phyloP scores from a whole-genome alignment of 176 grass and related monocot genomes.

The Raddia guianensis region DNA sequence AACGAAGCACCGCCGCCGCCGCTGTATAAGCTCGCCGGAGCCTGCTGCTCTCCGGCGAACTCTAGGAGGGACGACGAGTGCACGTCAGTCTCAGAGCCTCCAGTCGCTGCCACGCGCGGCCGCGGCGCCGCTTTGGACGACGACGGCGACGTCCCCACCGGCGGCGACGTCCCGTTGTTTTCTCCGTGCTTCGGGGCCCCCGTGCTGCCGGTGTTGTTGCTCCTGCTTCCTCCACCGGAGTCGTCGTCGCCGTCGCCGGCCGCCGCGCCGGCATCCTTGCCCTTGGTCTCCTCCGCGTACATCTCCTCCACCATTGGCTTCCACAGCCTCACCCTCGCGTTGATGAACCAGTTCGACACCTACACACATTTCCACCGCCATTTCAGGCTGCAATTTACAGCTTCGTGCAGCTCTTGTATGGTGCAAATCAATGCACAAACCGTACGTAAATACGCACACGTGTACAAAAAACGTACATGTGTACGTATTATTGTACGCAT shows the following conservation, averaged over 20 bases:
- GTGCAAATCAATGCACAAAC: not conserved
- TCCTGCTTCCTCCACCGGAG: constrained; percentile 45
- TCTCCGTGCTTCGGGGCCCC: constrained; percentile 22
- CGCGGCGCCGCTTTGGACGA: constrained; percentile 1
- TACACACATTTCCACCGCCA: constrained; percentile 16
- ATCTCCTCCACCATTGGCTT: constrained; percentile 98
- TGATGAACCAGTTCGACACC: constrained; percentile 99
- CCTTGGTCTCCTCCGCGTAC: constrained; percentile 83
- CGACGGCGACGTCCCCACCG: no score
- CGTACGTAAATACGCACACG: not conserved
- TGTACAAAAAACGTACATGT: not conserved
- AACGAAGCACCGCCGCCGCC: not conserved
- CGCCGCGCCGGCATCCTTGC: constrained; percentile 39
- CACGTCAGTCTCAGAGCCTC: constrained; percentile 23
- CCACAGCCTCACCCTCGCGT: constrained; percentile 85
- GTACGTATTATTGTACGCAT: not conserved
- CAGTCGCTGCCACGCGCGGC: not conserved
- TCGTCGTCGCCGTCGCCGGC: constrained; percentile 35
- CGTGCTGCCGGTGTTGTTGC: constrained; percentile 24
- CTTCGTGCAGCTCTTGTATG: not conserved
- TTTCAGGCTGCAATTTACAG: not conserved
- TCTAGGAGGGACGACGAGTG: constrained; percentile 32
- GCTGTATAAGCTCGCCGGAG: constrained; percentile 25
- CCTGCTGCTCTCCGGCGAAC: constrained; percentile 18
- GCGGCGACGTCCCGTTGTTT: constrained; percentile 20